A percentile compares a stretch with the other conserved stretches of the same genome.
These are phyloP conservation scores for Termitomyces sp. DNA, from an alignment of 768 basidiomycete genomes.

Conservation along the genomic window DNA sequence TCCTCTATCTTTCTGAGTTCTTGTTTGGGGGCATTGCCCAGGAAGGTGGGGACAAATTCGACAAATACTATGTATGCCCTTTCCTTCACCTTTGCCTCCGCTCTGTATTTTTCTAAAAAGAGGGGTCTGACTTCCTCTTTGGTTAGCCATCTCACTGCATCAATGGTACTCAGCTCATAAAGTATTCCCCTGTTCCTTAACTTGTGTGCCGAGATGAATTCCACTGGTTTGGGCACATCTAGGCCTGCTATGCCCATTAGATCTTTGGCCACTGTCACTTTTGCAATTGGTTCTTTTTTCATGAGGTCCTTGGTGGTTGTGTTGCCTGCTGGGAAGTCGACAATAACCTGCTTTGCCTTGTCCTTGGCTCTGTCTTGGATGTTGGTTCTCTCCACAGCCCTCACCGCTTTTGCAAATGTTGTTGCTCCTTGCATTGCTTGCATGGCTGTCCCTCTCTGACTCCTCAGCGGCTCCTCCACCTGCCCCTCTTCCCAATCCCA, in stretches of 20 bases:
- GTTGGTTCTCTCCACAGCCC: neutral
- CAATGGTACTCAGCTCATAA: neutral
- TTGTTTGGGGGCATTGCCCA: neutral
- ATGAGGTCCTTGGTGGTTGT: neutral
- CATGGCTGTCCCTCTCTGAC: no score
- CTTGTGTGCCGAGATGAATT: neutral
- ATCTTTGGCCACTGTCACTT: neutral
- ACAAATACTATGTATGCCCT: neutral
- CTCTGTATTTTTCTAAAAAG: neutral
- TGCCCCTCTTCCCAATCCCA: no score
- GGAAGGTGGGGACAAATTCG: neutral
- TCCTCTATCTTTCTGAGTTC: neutral
- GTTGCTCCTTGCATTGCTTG: no score
- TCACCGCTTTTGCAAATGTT: neutral
- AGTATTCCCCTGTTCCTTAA: neutral
- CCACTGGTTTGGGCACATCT: neutral
- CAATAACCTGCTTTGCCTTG: neutral
- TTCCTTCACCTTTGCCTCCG: neutral
- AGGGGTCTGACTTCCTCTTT: neutral
- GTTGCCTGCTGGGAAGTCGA: neutral
- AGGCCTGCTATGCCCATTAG: neutral
- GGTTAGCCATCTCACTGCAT: neutral
- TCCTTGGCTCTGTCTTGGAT: neutral
- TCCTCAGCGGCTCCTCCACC: no score
- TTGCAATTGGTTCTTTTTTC: neutral